Evolutionary conservation across 306 rosid genomes (phyloP), one percentile per base, ranked within the genome.

Genomic region (Cicer yamashitae): DNA sequence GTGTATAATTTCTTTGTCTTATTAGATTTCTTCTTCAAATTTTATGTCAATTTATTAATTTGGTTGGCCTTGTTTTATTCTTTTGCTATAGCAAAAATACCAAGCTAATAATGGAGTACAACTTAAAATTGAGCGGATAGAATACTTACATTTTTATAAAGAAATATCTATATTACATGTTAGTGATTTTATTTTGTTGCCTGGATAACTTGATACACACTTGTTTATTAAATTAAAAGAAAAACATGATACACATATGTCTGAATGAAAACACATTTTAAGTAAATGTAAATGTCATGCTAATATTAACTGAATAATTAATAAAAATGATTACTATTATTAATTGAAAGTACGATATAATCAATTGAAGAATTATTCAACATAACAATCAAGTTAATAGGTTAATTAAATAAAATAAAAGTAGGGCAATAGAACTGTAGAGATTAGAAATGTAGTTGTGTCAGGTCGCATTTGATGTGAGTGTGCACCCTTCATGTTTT

Each of bases 1-100:
- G 90, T 91, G 88, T 20, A 43, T 43, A 43, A 60, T 46, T 30
- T 47, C 10, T 71, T 52, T 76, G 12, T 63, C 50, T 39, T 57
- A 1, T 41, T 7, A 22, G 6, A 58, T 58, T 15, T 13, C 56
- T 51, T 39, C 52, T 34, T 45, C 40, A 71, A 45, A 56, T 58
- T 68, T 8, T 15, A 13, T 3, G 17, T 20, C 10, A 3, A 18
- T 66, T 66, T 18, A 10, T 43, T 17, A 18, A 41, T 47, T n/a
- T 44, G 73, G 38, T 47, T 11, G 38, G 66, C 66, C 4, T 60
- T 1, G 18, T 13, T 60, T 60, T 60, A 60, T 60, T 60, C 44
- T 37, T 34, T 60, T 37, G 44, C 6, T 60, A 60, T 57, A 14
- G 11, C 6, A 37, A 34, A 34, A 60, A 60, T 17, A 59, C 43